A percentile compares a stretch with the other conserved stretches of the same genome.
These are phyloP conservation scores for Rubia occidens DNA, from an alignment of 305 asterid genomes.

Conservation along the genomic window DNA sequence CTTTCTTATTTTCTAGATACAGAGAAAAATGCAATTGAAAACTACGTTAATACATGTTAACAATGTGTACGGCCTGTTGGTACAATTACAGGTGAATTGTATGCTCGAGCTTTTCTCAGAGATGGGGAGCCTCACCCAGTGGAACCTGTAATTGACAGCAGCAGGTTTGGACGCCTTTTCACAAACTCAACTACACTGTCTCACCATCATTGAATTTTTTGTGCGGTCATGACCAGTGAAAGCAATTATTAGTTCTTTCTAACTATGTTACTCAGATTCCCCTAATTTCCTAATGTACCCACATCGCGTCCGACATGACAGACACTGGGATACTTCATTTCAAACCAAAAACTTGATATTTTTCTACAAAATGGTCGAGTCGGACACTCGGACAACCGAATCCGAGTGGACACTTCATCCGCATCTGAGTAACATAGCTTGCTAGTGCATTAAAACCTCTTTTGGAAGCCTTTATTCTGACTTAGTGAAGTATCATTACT, in stretches of 20 bases:
- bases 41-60: constrained; percentile 6
- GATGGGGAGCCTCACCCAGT: constrained; percentile 97
- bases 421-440: neutral
- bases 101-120: constrained; percentile 92
- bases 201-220: neutral
- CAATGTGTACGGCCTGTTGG: constrained; percentile 7
- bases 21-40: constrained; percentile 15
- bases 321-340: neutral
- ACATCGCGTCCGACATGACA: neutral
- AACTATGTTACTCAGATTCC: neutral
- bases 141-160: constrained; percentile 94
- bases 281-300: neutral
- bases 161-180: constrained; percentile 51
- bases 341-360: neutral
- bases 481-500: neutral
- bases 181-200: constrained; percentile 2
- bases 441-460: neutral
- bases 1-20: constrained; percentile 5
- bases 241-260: neutral
- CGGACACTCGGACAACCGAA: neutral
- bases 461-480: constrained; percentile 1
- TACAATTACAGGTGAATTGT: constrained; percentile 61
- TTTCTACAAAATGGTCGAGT: neutral
- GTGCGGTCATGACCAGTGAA: neutral
- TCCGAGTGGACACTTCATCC: neutral